Percentiles rank a stretch among this genome's conserved stretches.
Conservation (phyloP, 1,139 yeast species). For the Zygoascus sp. region DNA sequence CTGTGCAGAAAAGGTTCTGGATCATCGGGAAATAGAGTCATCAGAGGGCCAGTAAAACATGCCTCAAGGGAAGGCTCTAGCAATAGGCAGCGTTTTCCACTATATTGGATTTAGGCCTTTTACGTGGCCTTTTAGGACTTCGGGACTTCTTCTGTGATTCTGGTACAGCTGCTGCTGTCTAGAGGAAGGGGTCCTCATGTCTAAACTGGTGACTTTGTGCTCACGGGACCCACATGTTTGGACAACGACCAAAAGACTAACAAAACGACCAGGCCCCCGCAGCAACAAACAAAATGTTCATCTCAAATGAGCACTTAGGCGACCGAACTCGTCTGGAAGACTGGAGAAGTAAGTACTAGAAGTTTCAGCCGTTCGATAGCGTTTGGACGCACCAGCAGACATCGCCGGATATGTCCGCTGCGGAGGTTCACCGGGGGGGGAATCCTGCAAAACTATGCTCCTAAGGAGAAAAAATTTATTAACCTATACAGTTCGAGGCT, state of each 20-base stretch:
- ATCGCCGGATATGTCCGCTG: too few relatives aligned
- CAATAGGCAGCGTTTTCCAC: too few relatives aligned
- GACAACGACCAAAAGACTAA: not conserved
- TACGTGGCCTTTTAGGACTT: too few relatives aligned
- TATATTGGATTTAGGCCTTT: too few relatives aligned
- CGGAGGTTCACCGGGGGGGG: too few relatives aligned
- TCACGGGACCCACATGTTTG: not conserved
- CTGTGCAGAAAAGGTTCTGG: not conserved
- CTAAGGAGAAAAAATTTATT: not conserved
- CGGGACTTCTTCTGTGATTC: too few relatives aligned
- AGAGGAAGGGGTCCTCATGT: too few relatives aligned
- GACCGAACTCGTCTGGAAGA: constrained; percentile 81
- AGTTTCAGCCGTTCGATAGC: too few relatives aligned
- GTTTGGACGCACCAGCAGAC: not conserved
- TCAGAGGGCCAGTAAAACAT: not conserved
- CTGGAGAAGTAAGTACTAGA: constrained; percentile 69
- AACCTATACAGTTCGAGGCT: constrained; percentile 60
- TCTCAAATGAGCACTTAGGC: constrained; percentile 75
- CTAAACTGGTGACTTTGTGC: too few relatives aligned
- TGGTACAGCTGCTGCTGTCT: too few relatives aligned
- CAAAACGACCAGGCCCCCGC: constrained; percentile 13
- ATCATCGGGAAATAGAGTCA: not conserved
- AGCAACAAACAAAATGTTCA: constrained; percentile 53
- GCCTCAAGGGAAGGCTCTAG: too few relatives aligned
- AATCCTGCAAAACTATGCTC: not conserved